Base-by-base conservation (phyloP, 164 flowering plant species). In the Annona cherimola region DNA sequence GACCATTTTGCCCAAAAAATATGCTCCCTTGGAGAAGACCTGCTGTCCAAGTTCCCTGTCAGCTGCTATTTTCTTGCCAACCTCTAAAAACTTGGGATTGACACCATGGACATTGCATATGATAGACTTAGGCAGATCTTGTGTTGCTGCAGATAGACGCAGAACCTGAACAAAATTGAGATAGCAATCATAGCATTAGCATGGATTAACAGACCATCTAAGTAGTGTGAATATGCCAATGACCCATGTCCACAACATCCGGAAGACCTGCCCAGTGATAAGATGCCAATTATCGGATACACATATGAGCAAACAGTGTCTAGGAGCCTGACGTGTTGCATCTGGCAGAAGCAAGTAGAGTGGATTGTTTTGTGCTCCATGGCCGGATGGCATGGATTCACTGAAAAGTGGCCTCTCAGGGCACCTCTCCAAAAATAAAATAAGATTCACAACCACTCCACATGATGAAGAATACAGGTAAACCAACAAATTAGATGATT, bases 71-170 rank as follows among this genome's bases (percentile, higher is more conserved):
- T 80, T 90, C 70, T 93, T 97, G 67, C 99, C 99, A 78, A 93
- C 92, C 80, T 78, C 78, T 61, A 96, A 74, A 76, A 96, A 96
- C 81, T 87, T 93, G 16, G 98, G 99, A 77, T 92, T 96, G 61
- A 96, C 99, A 76, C 99, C 99, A 84, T 95, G 99, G 54, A 93
- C 99, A 81, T 96, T 96, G 88, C 99, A 96, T 62, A 93, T 73
- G 26, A 85, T 82, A 77, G 98, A 93, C 75, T 79, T 93, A n/a
- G 99, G 97, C 61, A 93, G 73, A 79, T 96, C 93, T 77, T 96
- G 98, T 3, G 98, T 95, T 12, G 99, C 97, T 74, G 92, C 96
- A 76, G 99, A 95, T 74, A 95, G 92, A 66, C 99, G 93, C 77
- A 96, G 90, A 79, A 96, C 94, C 99, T 96, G 80, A 71, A 79